Evolutionary conservation across 1,139 yeast species (phyloP), one percentile per base, ranked within the genome.

Genomic region (Suhomyces choctaworum): DNA sequence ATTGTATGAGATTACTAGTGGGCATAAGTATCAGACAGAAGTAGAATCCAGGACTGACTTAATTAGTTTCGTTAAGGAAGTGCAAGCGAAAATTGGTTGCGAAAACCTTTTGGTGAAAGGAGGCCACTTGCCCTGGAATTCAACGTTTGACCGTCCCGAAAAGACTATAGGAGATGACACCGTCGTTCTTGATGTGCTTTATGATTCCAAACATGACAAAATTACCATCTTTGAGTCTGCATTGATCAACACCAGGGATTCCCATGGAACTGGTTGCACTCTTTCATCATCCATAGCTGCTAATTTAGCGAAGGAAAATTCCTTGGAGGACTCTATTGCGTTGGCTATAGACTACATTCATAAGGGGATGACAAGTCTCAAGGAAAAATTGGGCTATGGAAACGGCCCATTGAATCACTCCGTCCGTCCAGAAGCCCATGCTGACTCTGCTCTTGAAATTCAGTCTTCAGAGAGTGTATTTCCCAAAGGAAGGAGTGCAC

Each of bases 181-280:
- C 6, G 45, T 54, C 20, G 64, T 84, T 7, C 63, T 76, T 5
- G 95, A 88, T 52, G 71, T 85, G 2, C 63, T 88, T 21, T 83
- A 76, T 50, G 70, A 77, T 40, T 69, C 76, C 2, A 44, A 53
- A 3, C 47, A 51, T 0, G 68, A 64, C 4, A 48, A 52, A 1
- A 58, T 67, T 27, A 64, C 70, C 2, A 54, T 76, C 1, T 78
- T 75, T 52, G 67, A 70, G 42, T 78, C 89, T 7, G 57, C 56
- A 2, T 76, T 56, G 46, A 58, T 80, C 13, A 56, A 62, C 3
- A 69, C 87, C 2, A 54, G 60, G 4, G 76, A 80, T 49, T 80
- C 89, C 1, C 97, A 89, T 56, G 97, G 97, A 7, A 87, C 96
- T 2, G 97, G 97, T 0, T 89, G 97, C 57, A 85, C 96, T 0